Conservation (phyloP, 345 rosid species). For the Brassica rapa region DNA sequence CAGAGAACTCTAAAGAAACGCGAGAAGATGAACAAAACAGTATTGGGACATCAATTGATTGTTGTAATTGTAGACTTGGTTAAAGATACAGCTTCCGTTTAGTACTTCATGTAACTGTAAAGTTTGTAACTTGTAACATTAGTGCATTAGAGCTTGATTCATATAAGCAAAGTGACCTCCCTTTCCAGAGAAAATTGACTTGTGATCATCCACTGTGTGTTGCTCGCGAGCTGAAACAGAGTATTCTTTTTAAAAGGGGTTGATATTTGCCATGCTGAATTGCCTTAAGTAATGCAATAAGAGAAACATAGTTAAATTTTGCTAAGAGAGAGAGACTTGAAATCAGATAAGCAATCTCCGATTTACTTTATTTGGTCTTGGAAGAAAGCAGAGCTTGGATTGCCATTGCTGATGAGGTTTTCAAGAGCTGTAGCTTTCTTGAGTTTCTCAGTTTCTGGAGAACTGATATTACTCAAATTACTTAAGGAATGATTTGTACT, state of each 20-base stretch:
- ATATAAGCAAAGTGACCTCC: neutral
- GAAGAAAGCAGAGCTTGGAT: neutral
- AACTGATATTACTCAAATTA: too few relatives aligned
- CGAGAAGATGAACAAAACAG: conserved; percentile 22
- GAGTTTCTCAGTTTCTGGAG: too few relatives aligned
- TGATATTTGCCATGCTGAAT: conserved; percentile 3
- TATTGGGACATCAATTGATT: conserved; percentile 18
- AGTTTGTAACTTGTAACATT: conserved; percentile 30
- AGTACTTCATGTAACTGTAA: conserved; percentile 1
- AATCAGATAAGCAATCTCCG: too few relatives aligned
- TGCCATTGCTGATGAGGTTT: too few relatives aligned
- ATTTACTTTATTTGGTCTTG: neutral
- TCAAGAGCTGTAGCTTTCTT: too few relatives aligned
- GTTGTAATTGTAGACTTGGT: conserved; percentile 32
- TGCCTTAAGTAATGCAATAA: neutral
- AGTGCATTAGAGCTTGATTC: conserved; percentile 21
- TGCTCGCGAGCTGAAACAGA: neutral
- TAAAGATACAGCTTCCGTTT: conserved; percentile 1
- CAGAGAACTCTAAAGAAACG: conserved; percentile 4
- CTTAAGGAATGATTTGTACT: too few relatives aligned
- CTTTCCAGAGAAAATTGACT: conserved; percentile 7
- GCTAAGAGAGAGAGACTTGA: neutral
- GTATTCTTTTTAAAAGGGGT: neutral
- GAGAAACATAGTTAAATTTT: too few relatives aligned
- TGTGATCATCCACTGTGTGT: neutral